A percentile compares a stretch with the other conserved stretches of the same genome.
Evolutionary conservation across 805 yeast genomes (phyloP).

Genomic region (Starmerella gropengiesseri): DNA sequence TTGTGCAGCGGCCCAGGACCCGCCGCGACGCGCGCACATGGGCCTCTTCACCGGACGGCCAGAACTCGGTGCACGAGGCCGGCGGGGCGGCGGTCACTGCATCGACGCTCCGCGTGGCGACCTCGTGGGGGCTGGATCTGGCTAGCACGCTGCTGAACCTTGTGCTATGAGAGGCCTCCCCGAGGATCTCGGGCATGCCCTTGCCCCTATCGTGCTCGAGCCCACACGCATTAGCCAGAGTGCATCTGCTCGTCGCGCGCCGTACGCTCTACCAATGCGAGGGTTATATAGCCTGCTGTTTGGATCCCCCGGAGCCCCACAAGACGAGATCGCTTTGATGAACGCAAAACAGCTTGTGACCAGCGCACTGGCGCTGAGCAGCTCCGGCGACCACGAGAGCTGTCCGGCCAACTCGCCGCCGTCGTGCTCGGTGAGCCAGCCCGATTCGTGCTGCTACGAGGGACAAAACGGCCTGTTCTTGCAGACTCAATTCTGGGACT

Average conservation of each 20-base stretch:
- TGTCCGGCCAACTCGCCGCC: constrained; percentile 30
- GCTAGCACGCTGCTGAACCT: too few species aligned
- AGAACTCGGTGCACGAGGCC: background rate
- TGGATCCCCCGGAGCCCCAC: background rate
- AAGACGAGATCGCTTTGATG: background rate
- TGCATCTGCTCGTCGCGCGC: too few species aligned
- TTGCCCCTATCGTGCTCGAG: constrained; percentile 1
- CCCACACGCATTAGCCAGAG: too few species aligned
- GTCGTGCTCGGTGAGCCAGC: constrained; percentile 25
- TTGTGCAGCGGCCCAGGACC: too few species aligned
- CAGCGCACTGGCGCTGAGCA: constrained; percentile 3
- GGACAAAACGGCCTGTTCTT: constrained; percentile 74
- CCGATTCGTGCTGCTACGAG: constrained; percentile 73
- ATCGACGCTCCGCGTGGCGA: too few species aligned
- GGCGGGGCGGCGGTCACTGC: too few species aligned
- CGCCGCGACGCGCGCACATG: too few species aligned
- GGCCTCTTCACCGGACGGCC: too few species aligned
- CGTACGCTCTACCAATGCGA: too few species aligned
- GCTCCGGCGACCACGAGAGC: constrained; percentile 24
- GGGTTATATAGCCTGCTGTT: background rate
- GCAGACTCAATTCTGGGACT: constrained; percentile 91
- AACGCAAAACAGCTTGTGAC: background rate
- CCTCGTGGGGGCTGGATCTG: too few species aligned
- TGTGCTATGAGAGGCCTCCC: too few species aligned
- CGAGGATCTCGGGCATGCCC: too few species aligned